Evolutionary conservation across 1,284 basidiomycete species (phyloP).

Genomic region (Ceratobasidium theobromae): DNA sequence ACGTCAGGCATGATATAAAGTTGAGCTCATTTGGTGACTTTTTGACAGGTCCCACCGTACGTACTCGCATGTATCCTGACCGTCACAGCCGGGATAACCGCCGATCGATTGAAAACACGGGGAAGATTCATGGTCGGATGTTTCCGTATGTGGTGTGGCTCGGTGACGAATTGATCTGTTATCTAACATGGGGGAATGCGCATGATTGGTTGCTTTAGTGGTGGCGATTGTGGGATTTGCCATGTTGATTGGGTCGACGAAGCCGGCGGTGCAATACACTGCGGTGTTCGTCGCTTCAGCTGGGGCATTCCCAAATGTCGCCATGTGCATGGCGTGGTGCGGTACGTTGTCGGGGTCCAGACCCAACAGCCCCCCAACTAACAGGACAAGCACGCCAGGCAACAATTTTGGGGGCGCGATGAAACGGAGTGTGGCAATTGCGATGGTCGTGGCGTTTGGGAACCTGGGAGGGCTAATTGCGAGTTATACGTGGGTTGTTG

Average conservation of each 20-base stretch:
- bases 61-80: slow-evolving; percentile 40
- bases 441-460: slow-evolving; percentile 42
- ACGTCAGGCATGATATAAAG: no score
- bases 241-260: slow-evolving; percentile 39
- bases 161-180: no score
- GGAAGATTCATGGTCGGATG: slow-evolving; percentile 30
- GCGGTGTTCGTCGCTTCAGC: slow-evolving; percentile 44
- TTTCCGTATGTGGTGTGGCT: slow-evolving; percentile 29
- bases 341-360: background rate
- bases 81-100: slow-evolving; percentile 39
- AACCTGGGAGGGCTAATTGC: slow-evolving; percentile 42
- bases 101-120: slow-evolving; percentile 31
- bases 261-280: slow-evolving; percentile 41
- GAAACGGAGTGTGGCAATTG: slow-evolving; percentile 43
- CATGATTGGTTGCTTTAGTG: no score
- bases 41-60: slow-evolving; percentile 26
- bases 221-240: slow-evolving; percentile 40
- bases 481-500: slow-evolving; percentile 40
- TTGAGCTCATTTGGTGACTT: no score
- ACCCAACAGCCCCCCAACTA: no score
- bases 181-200: no score
- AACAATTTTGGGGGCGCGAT: slow-evolving; percentile 43
- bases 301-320: slow-evolving; percentile 44
- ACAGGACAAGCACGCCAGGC: no score
- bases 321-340: slow-evolving; percentile 43